A percentile compares a stretch with the other conserved stretches of the same genome.
These are phyloP conservation scores for Solanum hybrid DNA, from an alignment of 305 asterid genomes.

Conservation along the genomic window DNA sequence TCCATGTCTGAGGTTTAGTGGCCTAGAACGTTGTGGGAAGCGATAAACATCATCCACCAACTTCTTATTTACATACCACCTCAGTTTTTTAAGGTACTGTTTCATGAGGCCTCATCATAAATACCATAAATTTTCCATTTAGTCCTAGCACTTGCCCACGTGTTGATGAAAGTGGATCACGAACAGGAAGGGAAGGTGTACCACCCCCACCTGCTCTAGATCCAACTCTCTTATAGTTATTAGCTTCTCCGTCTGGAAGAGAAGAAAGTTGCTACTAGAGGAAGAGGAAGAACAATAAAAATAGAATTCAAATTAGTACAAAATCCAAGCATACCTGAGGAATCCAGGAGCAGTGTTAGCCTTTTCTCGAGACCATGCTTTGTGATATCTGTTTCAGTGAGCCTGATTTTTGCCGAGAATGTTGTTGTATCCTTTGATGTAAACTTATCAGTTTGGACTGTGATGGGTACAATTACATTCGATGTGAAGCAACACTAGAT, in stretches of 20 bases:
- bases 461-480: not conserved
- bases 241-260: not conserved
- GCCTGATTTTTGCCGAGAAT: not conserved
- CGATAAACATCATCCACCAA: not conserved
- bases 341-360: not conserved
- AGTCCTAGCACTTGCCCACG: not conserved
- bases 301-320: not conserved
- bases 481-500: not conserved
- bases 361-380: not conserved
- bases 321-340: not conserved
- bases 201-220: not conserved
- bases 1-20: not conserved
- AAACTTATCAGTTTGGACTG: not conserved
- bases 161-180: not conserved
- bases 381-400: not conserved
- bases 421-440: not conserved
- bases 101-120: not conserved
- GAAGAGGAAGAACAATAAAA: not conserved
- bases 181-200: not conserved
- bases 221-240: not conserved
- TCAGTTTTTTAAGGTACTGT: not conserved
- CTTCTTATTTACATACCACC: not conserved
- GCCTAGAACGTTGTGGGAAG: not conserved
- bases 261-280: not conserved
- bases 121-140: not conserved